These are phyloP conservation scores for Phytophthora hibernalis DNA, from an alignment of 352 stramenopile genomes.

Conservation along the genomic window DNA sequence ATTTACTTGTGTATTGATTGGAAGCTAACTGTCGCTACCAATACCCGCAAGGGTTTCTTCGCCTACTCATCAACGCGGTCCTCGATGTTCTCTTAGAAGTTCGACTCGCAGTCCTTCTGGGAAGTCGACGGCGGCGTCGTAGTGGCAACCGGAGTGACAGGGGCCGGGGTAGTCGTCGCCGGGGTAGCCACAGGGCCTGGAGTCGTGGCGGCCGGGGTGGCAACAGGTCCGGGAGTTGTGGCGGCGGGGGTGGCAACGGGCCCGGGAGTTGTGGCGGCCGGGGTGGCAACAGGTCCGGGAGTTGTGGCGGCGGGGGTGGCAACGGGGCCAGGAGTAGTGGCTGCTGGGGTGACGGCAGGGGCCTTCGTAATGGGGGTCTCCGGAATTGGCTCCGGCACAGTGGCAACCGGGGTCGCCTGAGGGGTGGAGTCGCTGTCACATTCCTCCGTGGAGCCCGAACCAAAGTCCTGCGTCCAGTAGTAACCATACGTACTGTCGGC, in stretches of 20 bases:
- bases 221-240: constrained; percentile 9
- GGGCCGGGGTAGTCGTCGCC: constrained; percentile 16
- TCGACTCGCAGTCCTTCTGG: constrained; percentile 36
- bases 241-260: constrained; percentile 5
- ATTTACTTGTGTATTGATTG: constrained; percentile 22
- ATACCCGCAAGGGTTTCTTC: constrained; percentile 21
- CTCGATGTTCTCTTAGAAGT: constrained; percentile 29
- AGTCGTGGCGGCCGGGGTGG: constrained; percentile 16
- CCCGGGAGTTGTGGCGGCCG: constrained; percentile 1
- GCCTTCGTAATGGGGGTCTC: constrained; percentile 17
- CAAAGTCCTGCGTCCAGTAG: constrained; percentile 68
- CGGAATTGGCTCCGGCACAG: not conserved
- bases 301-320: no score
- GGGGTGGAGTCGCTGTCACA: constrained; percentile 24
- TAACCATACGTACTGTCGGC: constrained; percentile 33
- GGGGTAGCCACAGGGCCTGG: constrained; percentile 10
- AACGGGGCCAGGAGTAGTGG: no score
- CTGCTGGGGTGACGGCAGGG: constrained; percentile 4
- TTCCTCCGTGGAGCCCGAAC: constrained; percentile 21
- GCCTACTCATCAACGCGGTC: constrained; percentile 12
- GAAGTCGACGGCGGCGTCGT: constrained; percentile 21
- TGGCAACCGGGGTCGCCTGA: not conserved
- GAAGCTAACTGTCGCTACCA: constrained; percentile 11
- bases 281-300: not conserved
- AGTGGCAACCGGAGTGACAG: constrained; percentile 19